These are phyloP conservation scores for Apiospora marii DNA, from an alignment of 2,329 filamentous ascomycete species.

Conservation along the genomic window DNA sequence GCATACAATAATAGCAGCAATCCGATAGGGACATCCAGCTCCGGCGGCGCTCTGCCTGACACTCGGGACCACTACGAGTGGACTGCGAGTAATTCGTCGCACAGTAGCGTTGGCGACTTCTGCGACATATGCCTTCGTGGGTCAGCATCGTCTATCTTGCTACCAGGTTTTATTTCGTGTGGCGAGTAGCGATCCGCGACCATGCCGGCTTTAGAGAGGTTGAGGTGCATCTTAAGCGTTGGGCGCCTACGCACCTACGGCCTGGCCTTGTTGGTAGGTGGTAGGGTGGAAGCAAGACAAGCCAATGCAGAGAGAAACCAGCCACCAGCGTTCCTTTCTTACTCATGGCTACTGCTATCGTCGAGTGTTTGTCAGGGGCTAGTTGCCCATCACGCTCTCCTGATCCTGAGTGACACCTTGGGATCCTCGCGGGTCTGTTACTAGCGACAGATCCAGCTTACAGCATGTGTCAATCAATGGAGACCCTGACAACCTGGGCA, in stretches of 20 bases:
- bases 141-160: background rate
- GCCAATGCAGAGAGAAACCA: background rate
- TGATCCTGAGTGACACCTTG: background rate
- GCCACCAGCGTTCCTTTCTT: background rate
- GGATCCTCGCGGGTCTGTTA: background rate
- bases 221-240: constrained; percentile 3
- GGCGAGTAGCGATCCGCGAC: background rate
- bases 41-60: background rate
- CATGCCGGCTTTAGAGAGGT: background rate
- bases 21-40: background rate
- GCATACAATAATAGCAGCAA: background rate
- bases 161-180: background rate
- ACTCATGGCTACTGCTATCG: background rate
- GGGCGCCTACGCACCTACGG: background rate
- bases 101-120: constrained; percentile 2
- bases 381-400: background rate
- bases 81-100: constrained; percentile 1
- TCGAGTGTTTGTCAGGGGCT: background rate
- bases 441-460: background rate
- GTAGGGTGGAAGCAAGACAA: background rate
- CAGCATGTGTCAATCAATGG: constrained; percentile 16
- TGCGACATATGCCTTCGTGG: background rate
- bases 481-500: background rate
- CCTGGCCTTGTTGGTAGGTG: background rate
- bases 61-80: background rate